phyloP scores from a whole-genome alignment of 108 stramenopile species.

The Schizochytrium sp. region DNA sequence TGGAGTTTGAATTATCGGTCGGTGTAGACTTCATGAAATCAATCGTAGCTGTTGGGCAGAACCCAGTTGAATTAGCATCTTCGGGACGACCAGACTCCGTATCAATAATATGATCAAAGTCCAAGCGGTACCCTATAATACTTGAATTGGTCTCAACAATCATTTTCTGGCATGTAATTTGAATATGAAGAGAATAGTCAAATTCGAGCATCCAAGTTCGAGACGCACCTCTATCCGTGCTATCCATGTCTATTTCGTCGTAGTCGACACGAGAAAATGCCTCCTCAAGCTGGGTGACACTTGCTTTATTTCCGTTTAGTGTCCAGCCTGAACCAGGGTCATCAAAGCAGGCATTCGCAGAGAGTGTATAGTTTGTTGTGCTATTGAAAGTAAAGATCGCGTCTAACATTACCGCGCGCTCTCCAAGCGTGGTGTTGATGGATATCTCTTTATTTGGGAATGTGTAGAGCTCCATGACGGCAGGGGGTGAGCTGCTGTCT shows the following conservation, averaged over 20 bases:
- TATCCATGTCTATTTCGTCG: background rate
- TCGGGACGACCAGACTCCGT: background rate
- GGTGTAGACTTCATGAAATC: background rate
- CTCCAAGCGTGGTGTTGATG: background rate
- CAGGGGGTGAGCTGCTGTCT: background rate
- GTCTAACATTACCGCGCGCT: too few species aligned
- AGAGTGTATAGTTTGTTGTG: background rate
- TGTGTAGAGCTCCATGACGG: conserved; percentile 43
- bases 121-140: conserved; percentile 41
- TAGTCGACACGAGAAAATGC: background rate
- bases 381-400: background rate
- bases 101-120: conserved; percentile 22
- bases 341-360: conserved; percentile 43
- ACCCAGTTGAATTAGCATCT: background rate
- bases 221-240: background rate
- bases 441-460: background rate
- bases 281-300: background rate
- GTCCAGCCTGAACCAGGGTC: background rate
- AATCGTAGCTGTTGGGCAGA: background rate
- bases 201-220: background rate
- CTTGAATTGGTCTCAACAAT: background rate
- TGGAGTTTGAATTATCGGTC: background rate
- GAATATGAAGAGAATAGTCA: background rate
- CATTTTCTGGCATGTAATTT: conserved; percentile 15
- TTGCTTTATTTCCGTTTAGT: too few species aligned